Evolutionary conservation across 2,329 filamentous ascomycete species (phyloP), one percentile per base, ranked within the genome.

Genomic region (Exophiala viscosa): DNA sequence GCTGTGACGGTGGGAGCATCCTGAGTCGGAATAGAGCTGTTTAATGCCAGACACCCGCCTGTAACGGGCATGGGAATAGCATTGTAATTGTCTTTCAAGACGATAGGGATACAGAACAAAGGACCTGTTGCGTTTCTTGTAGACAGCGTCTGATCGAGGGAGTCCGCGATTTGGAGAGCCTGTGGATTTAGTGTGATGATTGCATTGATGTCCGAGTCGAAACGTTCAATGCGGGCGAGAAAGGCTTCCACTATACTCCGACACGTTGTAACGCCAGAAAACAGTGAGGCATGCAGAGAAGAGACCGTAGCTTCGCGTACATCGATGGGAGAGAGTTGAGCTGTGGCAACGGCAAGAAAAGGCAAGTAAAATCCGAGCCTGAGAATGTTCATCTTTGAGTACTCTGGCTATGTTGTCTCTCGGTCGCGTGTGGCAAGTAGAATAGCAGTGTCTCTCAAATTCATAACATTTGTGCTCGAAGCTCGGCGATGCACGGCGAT

Each of bases 41-140:
- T 73, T 7, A 86, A 67, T 3, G 73, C 77, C 6, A 75, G 60
- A 54, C 71, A 77, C 3, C 75, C 80, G 0, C 77, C 82, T 0
- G 81, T 85, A 1, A 83, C 86, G 39, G 75, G 75, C 66, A 82
- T 76, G 15, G 75, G 73, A 0, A 65, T 58, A 0, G 80, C 79
- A 50, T 83, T 77, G 62, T 77, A 84, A 62, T 85, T 86, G 66
- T 86, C 83, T 64, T 86, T 86, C 5, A 86, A 67, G 3, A 86
- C 62, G 10, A 84, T 66, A 0, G 83, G 83, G 14, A 86, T 72
- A 62, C 83, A 83, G 64, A 85, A 82, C 1, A 86, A 69, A 1
- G 73, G 63, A 1, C 74, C 77, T 0, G 74, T 76, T 18, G 70
- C 68, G 62, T 82, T 80, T 2, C 76, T 75, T 2, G 70, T 63